These are phyloP conservation scores for Actinomortierella ambigua DNA, from an alignment of 371 early-diverging fungal species.

Conservation along the genomic window DNA sequence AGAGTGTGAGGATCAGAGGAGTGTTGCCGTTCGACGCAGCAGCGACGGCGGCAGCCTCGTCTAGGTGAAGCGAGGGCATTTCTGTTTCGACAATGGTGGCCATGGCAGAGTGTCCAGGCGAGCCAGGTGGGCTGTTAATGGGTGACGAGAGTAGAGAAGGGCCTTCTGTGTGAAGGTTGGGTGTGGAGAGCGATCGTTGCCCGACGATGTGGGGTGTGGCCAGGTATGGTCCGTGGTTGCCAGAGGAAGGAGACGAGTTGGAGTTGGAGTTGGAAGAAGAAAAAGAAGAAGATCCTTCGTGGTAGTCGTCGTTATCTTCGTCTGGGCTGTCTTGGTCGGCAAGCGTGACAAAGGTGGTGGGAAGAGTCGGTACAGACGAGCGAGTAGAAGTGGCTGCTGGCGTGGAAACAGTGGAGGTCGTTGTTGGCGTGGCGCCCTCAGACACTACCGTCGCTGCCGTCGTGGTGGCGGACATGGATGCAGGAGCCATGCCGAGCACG, in stretches of 20 bases:
- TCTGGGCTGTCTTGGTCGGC: not conserved
- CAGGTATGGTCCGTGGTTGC: slow-evolving; percentile 10
- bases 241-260: slow-evolving; percentile 2
- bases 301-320: not conserved
- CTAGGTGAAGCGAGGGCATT: slow-evolving; percentile 13
- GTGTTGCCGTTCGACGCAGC: not conserved
- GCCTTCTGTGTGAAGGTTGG: slow-evolving; percentile 39
- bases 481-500: too few relatives aligned
- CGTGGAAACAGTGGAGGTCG: not conserved
- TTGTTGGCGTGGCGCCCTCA: not conserved
- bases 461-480: too few relatives aligned
- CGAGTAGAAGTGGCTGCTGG: not conserved
- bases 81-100: slow-evolving; percentile 8
- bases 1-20: slow-evolving; percentile 11
- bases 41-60: slow-evolving; percentile 1
- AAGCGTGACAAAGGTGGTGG: not conserved
- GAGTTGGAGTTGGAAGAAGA: slow-evolving; percentile 2
- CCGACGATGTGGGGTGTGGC: slow-evolving; percentile 14
- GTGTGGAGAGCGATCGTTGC: slow-evolving; percentile 40
- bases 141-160: slow-evolving; percentile 26
- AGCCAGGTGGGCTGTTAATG: slow-evolving; percentile 36
- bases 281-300: slow-evolving; percentile 1
- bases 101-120: slow-evolving; percentile 33
- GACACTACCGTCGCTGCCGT: too few relatives aligned
- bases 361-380: not conserved